Evolutionary conservation across 495 filamentous ascomycete genomes (phyloP), one percentile per base, ranked within the genome.

Genomic region (Monascus purpureus): DNA sequence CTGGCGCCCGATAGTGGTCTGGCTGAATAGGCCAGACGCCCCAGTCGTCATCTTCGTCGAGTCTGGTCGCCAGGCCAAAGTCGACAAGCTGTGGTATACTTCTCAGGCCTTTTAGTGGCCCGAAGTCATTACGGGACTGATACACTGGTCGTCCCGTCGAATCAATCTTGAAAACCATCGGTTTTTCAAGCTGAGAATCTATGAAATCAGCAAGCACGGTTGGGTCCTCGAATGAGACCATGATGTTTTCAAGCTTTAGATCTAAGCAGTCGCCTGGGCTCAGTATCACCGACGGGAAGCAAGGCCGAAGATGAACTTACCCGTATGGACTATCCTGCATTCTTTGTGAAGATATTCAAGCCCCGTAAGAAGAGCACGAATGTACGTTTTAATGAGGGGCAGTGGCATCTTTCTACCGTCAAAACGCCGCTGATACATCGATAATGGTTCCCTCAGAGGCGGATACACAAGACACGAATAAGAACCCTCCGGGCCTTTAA

Each of bases 61-160:
- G 51, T 38, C 77, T 82, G 48, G 81, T 75, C n/a, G 83, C 81
- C 8, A 88, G 60, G 33, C 83, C 83, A 55, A 90, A 92, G 61
- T 93, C 83, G 53, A 82, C 83, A 44, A 93, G 82, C 62, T 87
- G 83, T 45, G 50, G 53, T 40, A 55, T 43, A 40, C 47, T 58
- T 34, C 37, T 44, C 14, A 42, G 39, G 36, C 36, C 43, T 48
- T 50, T 52, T 6, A 61, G 41, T 39, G 41, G 48, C 15, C 61
- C 58, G 37, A 65, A 59, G 33, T 63, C 41, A 43, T 57, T 59
- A 38, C 43, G 53, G 19, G 41, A 57, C 27, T 42, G 50, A 49
- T 64, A 63, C 2, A 63, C 47, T 30, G 42, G 39, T 38, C 49
- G 39, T 33, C 49, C 55, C 4, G 32, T 24, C 7, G 45, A 41